Conservation (phyloP, 1,139 yeast genomes). For the Saccharomyces pastorianus region DNA sequence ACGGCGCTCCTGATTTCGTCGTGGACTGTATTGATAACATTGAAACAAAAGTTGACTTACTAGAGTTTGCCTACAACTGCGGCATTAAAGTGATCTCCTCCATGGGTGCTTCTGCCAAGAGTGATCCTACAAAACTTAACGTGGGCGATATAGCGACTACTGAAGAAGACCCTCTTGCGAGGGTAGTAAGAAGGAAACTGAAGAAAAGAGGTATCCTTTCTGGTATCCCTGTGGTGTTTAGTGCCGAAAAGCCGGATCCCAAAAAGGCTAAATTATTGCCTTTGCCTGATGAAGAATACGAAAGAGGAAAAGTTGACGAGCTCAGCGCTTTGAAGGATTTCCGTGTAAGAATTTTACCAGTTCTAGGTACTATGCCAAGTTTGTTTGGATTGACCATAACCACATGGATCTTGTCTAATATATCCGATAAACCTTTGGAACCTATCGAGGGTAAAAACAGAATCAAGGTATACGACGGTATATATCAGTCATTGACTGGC, state of each 20-base stretch:
- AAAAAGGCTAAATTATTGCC: slow-evolving; percentile 83
- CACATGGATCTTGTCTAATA: slow-evolving; percentile 66
- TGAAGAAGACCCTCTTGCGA: slow-evolving; percentile 89
- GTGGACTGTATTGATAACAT: slow-evolving; percentile 94
- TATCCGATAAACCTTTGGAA: slow-evolving; percentile 81
- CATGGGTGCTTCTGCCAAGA: slow-evolving; percentile 93
- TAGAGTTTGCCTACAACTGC: slow-evolving; percentile 59
- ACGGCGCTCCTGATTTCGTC: slow-evolving; percentile 58
- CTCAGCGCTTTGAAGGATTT: slow-evolving; percentile 80
- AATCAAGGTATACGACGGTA: slow-evolving; percentile 71
- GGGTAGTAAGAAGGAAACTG: slow-evolving; percentile 74
- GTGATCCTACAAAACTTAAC: slow-evolving; percentile 76
- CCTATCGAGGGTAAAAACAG: slow-evolving; percentile 87
- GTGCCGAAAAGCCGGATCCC: slow-evolving; percentile 94
- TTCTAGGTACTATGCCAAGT: slow-evolving; percentile 92
- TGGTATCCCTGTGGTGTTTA: slow-evolving; percentile 81
- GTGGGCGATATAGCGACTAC: slow-evolving; percentile 70
- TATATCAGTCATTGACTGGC: slow-evolving; percentile 74
- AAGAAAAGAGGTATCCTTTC: slow-evolving; percentile 65
- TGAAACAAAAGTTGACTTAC: slow-evolving; percentile 84
- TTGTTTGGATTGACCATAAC: slow-evolving; percentile 88
- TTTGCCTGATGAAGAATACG: slow-evolving; percentile 67
- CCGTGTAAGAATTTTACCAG: slow-evolving; percentile 89
- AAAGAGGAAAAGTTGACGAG: slow-evolving; percentile 79
- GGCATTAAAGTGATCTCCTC: slow-evolving; percentile 66